Percentiles rank a stretch among this genome's conserved stretches.
phyloP scores from a whole-genome alignment of 108 stramenopile genomes.

The Skeletonema costatum region DNA sequence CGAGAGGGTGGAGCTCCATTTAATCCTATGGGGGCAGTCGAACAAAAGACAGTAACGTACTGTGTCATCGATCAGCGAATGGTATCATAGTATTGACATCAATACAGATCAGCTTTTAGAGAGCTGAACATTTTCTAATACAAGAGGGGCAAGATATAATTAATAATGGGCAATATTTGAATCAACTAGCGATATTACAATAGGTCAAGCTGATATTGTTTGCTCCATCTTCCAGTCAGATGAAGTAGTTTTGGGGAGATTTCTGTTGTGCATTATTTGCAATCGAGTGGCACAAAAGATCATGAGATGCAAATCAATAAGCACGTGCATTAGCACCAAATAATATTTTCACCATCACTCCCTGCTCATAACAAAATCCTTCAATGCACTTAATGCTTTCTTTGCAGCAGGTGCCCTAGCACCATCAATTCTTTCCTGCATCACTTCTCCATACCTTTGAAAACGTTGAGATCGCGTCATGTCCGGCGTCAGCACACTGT shows the following conservation, averaged over 20 bases:
- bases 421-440: slow-evolving; percentile 33
- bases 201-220: too few relatives aligned
- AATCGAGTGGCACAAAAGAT: too few relatives aligned
- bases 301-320: neutral
- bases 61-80: slow-evolving; percentile 80
- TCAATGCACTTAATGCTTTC: slow-evolving; percentile 28
- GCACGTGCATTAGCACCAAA: neutral
- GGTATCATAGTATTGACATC: slow-evolving; percentile 12
- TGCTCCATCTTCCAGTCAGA: neutral
- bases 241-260: neutral
- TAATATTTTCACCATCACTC: slow-evolving; percentile 2
- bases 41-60: slow-evolving; percentile 75
- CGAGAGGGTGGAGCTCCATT: slow-evolving; percentile 6
- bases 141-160: neutral
- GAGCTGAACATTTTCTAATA: neutral
- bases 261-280: too few relatives aligned
- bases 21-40: slow-evolving; percentile 21
- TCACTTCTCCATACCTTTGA: slow-evolving; percentile 24
- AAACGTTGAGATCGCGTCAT: slow-evolving; percentile 42
- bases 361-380: slow-evolving; percentile 40
- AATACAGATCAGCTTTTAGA: neutral
- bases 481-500: slow-evolving; percentile 23
- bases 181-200: too few relatives aligned
- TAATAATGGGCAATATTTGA: neutral
- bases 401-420: slow-evolving; percentile 31